Evolutionary conservation across 441 rosid genomes (phyloP).

Genomic region (Gossypium aridum): DNA sequence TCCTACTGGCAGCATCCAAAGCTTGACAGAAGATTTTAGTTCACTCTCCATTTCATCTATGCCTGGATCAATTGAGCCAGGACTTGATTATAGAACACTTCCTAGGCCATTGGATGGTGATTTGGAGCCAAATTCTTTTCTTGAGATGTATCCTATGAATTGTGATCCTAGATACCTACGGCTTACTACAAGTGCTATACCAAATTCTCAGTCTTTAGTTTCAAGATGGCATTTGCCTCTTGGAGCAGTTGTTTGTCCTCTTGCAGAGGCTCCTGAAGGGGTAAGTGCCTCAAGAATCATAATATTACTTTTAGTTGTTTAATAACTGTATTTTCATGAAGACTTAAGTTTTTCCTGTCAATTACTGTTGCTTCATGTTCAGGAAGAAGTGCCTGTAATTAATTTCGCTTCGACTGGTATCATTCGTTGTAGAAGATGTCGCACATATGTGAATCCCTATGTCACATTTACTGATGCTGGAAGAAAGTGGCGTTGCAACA

Average conservation of each 20-base stretch:
- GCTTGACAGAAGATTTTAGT: constrained; percentile 79
- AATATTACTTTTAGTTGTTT: constrained; percentile 8
- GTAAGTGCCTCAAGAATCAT: constrained; percentile 42
- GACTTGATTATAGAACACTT: constrained; percentile 67
- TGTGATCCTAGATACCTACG: constrained; percentile 81
- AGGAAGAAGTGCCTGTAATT: constrained; percentile 94
- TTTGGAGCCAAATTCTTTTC: constrained; percentile 60
- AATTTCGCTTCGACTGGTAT: constrained; percentile 82
- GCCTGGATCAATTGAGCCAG: constrained; percentile 83
- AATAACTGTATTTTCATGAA: constrained; percentile 10
- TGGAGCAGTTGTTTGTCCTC: constrained; percentile 99
- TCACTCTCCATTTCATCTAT: constrained; percentile 67
- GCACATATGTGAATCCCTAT: constrained; percentile 95
- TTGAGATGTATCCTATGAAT: constrained; percentile 68
- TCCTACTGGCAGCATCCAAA: constrained; percentile 59
- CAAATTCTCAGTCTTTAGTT: constrained; percentile 82
- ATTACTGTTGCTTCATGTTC: constrained; percentile 24
- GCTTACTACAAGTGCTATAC: constrained; percentile 84
- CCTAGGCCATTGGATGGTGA: constrained; percentile 96
- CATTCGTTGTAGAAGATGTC: constrained; percentile 97
- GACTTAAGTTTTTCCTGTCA: constrained; percentile 16
- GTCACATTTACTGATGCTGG: constrained; percentile 93
- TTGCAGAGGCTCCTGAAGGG: constrained; percentile 94
- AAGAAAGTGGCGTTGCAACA: constrained; percentile 98
- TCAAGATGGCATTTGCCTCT: constrained; percentile 99